Evolutionary conservation across 441 rosid species (phyloP).

Genomic region (Euphorbia corollata): DNA sequence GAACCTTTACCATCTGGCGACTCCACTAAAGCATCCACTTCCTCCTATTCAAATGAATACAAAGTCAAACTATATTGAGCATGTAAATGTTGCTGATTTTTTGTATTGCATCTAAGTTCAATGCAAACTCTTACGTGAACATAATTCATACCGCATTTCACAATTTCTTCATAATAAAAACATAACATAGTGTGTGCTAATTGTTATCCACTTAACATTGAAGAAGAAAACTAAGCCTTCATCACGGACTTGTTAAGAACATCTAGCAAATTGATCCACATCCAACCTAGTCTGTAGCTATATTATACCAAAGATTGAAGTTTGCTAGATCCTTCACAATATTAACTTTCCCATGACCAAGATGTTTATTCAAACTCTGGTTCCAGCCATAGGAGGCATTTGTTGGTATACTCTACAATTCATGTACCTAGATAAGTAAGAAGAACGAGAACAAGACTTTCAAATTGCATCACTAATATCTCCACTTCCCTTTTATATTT

Average conservation of each 20-base stretch:
- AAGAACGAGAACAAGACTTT: neutral
- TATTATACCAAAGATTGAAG: neutral
- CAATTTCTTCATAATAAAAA: conserved; percentile 1
- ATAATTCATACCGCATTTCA: neutral
- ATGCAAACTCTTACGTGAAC: conserved; percentile 2
- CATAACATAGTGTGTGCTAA: neutral
- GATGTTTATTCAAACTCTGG: too few relatives aligned
- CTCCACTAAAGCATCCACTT: conserved; percentile 36
- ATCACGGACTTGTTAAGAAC: neutral
- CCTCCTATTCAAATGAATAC: conserved; percentile 36
- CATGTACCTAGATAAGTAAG: neutral
- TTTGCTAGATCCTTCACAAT: neutral
- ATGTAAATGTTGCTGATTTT: neutral
- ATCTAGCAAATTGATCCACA: neutral
- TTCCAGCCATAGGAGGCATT: neutral
- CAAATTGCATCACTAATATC: too few relatives aligned
- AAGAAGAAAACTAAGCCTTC: neutral
- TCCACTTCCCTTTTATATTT: too few relatives aligned
- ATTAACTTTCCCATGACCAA: neutral
- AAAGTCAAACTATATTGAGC: conserved; percentile 1
- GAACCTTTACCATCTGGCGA: conserved; percentile 39
- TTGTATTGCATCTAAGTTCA: neutral
- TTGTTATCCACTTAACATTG: neutral
- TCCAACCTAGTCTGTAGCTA: conserved; percentile 4
- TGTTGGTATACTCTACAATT: neutral